These are phyloP conservation scores for Psilocybe azurescens DNA, from an alignment of 768 basidiomycete species.

Conservation along the genomic window DNA sequence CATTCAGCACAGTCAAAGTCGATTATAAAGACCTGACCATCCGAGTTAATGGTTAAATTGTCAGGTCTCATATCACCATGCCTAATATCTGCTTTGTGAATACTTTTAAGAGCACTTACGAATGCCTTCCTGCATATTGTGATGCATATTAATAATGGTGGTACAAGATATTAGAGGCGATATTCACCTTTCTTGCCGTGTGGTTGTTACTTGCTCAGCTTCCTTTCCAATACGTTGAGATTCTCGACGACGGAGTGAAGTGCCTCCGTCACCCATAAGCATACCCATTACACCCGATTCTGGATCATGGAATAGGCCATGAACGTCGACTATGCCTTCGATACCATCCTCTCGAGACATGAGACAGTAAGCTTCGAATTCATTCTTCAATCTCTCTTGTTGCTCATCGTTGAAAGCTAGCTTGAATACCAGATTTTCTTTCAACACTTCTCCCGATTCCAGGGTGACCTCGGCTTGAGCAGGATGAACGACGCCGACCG, in stretches of 20 bases:
- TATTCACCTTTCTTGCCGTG: not conserved
- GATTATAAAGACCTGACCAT: not conserved
- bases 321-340: slow-evolving; percentile 18
- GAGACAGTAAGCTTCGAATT: slow-evolving; percentile 22
- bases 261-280: slow-evolving; percentile 21
- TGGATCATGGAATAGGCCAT: slow-evolving; percentile 20
- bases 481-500: too few species aligned
- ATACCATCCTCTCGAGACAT: slow-evolving; percentile 9
- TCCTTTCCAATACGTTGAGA: not conserved
- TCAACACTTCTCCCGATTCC: too few species aligned
- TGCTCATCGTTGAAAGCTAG: not conserved
- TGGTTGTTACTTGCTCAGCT: too few species aligned
- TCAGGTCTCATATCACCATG: not conserved
- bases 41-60: not conserved
- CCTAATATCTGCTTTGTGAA: slow-evolving; percentile 19
- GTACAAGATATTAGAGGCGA: not conserved
- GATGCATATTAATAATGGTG: not conserved
- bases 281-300: slow-evolving; percentile 16
- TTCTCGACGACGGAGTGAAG: not conserved
- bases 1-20: slow-evolving; percentile 8
- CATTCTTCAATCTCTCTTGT: slow-evolving; percentile 20
- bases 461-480: too few species aligned
- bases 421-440: too few species aligned
- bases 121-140: slow-evolving; percentile 16
- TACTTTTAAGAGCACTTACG: slow-evolving; percentile 18